phyloP scores from a whole-genome alignment of 768 basidiomycete genomes.

The Calocybe cyanea region DNA sequence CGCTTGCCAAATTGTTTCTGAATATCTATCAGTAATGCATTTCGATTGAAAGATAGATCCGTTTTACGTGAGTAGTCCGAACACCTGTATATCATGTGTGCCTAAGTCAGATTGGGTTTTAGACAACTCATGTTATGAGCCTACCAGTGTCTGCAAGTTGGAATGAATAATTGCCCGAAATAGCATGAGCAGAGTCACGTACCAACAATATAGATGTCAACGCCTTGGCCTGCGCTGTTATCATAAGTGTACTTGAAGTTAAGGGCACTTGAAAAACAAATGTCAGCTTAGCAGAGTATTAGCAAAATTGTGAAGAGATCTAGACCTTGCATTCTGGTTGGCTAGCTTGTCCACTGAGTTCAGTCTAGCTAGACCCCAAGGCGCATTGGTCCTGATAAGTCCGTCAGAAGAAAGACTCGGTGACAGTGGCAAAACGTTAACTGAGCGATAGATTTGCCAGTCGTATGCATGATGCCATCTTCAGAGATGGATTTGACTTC shows the following conservation, averaged over 20 bases:
- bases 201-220: constrained; percentile 39
- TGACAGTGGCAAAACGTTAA: constrained; percentile 1
- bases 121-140: no score
- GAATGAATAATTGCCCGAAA: background rate
- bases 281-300: background rate
- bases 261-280: constrained; percentile 4
- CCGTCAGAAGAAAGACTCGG: background rate
- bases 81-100: constrained; percentile 5
- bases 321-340: constrained; percentile 13
- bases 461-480: constrained; percentile 23
- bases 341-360: constrained; percentile 17
- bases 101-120: background rate
- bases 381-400: constrained; percentile 24
- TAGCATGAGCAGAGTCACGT: background rate
- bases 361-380: constrained; percentile 29
- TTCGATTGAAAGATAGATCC: background rate
- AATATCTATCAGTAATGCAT: background rate
- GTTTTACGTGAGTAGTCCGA: constrained; percentile 2
- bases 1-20: constrained; percentile 39
- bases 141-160: constrained; percentile 21
- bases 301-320: background rate
- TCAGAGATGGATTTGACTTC: constrained; percentile 19
- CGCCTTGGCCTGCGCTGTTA: constrained; percentile 13
- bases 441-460: constrained; percentile 15
- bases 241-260: constrained; percentile 13